Evolutionary conservation across 257 asterid genomes (phyloP).

Genomic region (Fraxinus pennsylvanica): DNA sequence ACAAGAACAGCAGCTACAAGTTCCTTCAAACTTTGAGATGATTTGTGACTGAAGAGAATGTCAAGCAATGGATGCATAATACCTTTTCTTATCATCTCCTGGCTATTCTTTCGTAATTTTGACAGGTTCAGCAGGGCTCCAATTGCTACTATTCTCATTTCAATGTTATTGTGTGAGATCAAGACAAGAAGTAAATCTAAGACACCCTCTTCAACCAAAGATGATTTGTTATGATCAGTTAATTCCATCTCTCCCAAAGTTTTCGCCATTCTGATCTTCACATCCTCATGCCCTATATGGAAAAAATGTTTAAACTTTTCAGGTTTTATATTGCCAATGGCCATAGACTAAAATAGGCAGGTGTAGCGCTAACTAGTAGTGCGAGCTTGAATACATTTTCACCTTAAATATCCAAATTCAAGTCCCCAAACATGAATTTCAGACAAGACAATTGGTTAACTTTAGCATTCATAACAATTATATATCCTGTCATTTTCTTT

Average conservation of each 20-base stretch:
- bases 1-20: constrained; percentile 48
- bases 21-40: constrained; percentile 45
- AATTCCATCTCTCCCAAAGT: constrained; percentile 62
- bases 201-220: constrained; percentile 54
- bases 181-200: constrained; percentile 48
- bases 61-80: constrained; percentile 51
- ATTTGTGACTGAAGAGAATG: constrained; percentile 50
- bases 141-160: constrained; percentile 47
- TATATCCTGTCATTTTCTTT: background rate
- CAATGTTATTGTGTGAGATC: constrained; percentile 40
- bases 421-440: background rate
- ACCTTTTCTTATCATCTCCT: constrained; percentile 58
- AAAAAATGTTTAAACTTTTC: constrained; percentile 5
- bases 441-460: background rate
- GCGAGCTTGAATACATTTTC: background rate
- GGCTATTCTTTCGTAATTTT: constrained; percentile 51
- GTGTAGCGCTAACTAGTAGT: background rate
- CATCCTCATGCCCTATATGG: constrained; percentile 50
- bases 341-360: background rate
- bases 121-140: constrained; percentile 58
- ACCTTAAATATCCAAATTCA: background rate
- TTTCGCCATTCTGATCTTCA: constrained; percentile 61
- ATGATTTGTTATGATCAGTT: constrained; percentile 59
- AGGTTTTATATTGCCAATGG: background rate
- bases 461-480: background rate